A percentile compares a stretch with the other conserved stretches of the same genome.
These are phyloP conservation scores for Boletus sp. DNA, from an alignment of 1,284 basidiomycete genomes.

Conservation along the genomic window DNA sequence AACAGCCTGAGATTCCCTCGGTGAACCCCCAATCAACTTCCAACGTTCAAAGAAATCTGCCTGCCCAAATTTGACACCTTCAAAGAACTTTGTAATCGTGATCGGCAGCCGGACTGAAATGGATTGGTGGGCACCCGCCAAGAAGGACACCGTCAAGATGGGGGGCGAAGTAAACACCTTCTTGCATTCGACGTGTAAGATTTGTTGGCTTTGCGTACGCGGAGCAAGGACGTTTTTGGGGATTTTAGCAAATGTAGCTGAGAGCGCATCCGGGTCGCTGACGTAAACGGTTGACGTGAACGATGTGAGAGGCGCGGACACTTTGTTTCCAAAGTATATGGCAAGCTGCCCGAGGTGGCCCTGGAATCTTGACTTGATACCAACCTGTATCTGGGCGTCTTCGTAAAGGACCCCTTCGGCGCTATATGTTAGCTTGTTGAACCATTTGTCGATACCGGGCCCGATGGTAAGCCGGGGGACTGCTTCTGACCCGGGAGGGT, in stretches of 20 bases:
- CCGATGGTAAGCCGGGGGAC: slow-evolving; percentile 56
- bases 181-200: slow-evolving; percentile 93
- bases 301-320: slow-evolving; percentile 80
- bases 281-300: slow-evolving; percentile 84
- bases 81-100: slow-evolving; percentile 88
- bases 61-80: slow-evolving; percentile 81
- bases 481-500: slow-evolving; percentile 29
- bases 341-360: slow-evolving; percentile 88
- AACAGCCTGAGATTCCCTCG: slow-evolving; percentile 86
- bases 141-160: slow-evolving; percentile 84
- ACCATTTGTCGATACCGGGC: slow-evolving; percentile 82
- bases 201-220: slow-evolving; percentile 87
- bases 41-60: slow-evolving; percentile 96
- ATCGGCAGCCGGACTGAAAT: slow-evolving; percentile 84
- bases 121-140: slow-evolving; percentile 88
- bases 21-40: slow-evolving; percentile 94
- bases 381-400: slow-evolving; percentile 92
- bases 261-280: slow-evolving; percentile 69
- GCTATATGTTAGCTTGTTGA: slow-evolving; percentile 77
- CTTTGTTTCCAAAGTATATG: slow-evolving; percentile 95
- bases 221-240: slow-evolving; percentile 75
- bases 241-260: slow-evolving; percentile 85
- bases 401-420: slow-evolving; percentile 93
- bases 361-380: slow-evolving; percentile 94
- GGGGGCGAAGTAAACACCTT: slow-evolving; percentile 78